Evolutionary conservation across 768 basidiomycete species (phyloP).

Genomic region (Erythrobasidium yunnanense): DNA sequence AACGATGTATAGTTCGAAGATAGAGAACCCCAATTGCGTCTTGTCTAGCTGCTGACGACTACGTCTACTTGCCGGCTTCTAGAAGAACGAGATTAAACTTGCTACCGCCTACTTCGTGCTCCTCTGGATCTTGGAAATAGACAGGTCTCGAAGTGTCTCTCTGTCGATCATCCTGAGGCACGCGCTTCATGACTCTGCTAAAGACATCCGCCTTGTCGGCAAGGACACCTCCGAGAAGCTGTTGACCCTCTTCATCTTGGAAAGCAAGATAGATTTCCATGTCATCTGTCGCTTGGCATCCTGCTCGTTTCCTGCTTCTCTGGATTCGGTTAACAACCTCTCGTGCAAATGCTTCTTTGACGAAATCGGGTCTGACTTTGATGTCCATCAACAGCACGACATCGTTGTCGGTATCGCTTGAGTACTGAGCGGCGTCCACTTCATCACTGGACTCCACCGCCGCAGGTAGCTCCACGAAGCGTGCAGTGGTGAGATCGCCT

Average conservation of each 20-base stretch:
- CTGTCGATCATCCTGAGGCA: constrained; percentile 31
- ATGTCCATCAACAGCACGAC: constrained; percentile 89
- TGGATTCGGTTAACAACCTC: constrained; percentile 88
- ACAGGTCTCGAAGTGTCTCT: constrained; percentile 13
- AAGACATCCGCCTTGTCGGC: constrained; percentile 30
- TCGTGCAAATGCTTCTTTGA: constrained; percentile 75
- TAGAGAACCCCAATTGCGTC: too few relatives aligned
- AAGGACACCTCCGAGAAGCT: constrained; percentile 62
- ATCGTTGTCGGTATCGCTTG: constrained; percentile 70
- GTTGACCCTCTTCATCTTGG: constrained; percentile 60
- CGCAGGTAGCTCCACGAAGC: constrained; percentile 70
- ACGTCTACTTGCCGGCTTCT: not conserved
- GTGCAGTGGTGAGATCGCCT: constrained; percentile 83
- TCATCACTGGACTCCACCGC: constrained; percentile 45
- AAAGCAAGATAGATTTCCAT: constrained; percentile 76
- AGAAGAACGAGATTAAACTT: constrained; percentile 13
- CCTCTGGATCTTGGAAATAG: constrained; percentile 11
- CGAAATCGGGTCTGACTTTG: constrained; percentile 71
- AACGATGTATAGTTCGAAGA: too few relatives aligned
- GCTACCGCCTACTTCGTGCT: constrained; percentile 23
- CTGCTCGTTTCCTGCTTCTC: constrained; percentile 88
- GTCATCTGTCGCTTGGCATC: constrained; percentile 87
- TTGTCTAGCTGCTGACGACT: not conserved
- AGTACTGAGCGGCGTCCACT: constrained; percentile 57
- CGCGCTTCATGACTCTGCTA: constrained; percentile 32